Evolutionary conservation across 129 eudicot genomes (phyloP).

Genomic region (Pseudognaphalium luteoalbum): DNA sequence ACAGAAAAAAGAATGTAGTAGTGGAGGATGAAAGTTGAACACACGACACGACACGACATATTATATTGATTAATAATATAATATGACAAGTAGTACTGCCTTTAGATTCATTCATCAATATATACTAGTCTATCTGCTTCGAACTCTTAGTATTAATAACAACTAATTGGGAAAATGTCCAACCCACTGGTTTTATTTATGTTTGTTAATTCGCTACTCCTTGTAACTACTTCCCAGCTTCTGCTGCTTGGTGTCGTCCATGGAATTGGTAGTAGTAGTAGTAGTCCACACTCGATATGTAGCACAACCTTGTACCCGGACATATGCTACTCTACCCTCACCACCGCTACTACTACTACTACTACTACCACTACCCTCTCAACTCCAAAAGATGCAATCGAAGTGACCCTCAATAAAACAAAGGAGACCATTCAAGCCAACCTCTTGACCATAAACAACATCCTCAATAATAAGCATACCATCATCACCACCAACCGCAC

Average conservation of each 20-base stretch:
- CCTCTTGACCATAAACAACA: conserved; percentile 40
- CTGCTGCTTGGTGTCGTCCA: background rate
- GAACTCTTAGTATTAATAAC: background rate
- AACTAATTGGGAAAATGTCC: background rate
- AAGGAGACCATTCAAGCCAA: conserved; percentile 42
- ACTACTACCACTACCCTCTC: conserved; percentile 17
- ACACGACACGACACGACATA: too few relatives aligned
- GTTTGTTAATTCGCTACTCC: background rate
- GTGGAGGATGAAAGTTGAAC: too few relatives aligned
- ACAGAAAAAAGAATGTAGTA: too few relatives aligned
- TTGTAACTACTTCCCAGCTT: background rate
- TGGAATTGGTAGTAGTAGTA: background rate
- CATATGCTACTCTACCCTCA: conserved; percentile 53
- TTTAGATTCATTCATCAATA: too few relatives aligned
- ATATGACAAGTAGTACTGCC: too few relatives aligned
- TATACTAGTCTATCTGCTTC: too few relatives aligned
- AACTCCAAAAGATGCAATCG: conserved; percentile 51
- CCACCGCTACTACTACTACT: conserved; percentile 24
- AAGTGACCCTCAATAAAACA: conserved; percentile 53
- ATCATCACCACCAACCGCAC: conserved; percentile 30
- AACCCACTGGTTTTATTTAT: background rate
- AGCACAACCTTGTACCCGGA: conserved; percentile 66
- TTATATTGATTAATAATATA: too few relatives aligned
- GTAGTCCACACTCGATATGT: conserved; percentile 24
- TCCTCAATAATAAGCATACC: background rate